These are phyloP conservation scores for Pseudognaphalium luteoalbum DNA, from an alignment of 129 eudicot genomes.

Conservation along the genomic window DNA sequence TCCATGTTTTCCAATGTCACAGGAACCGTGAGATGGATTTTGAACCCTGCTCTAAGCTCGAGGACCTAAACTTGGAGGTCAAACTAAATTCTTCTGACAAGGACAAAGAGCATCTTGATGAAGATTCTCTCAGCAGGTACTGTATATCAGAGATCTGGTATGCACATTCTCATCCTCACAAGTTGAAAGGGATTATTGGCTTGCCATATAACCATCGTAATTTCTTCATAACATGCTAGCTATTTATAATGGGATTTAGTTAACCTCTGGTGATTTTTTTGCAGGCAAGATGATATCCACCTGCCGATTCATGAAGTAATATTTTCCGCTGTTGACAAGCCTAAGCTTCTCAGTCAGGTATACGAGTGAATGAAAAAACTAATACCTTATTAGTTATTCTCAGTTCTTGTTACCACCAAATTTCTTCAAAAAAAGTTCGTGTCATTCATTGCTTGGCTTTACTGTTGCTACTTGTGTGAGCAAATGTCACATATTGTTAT, in stretches of 20 bases:
- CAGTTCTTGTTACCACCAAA: background rate
- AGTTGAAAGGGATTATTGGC: background rate
- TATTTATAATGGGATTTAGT: conserved; percentile 7
- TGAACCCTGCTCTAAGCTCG: conserved; percentile 82
- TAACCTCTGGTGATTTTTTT: conserved; percentile 23
- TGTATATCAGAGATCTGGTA: conserved; percentile 18
- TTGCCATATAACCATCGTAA: background rate
- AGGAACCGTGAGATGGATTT: conserved; percentile 50
- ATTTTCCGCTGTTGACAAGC: conserved; percentile 88
- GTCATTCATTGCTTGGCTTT: background rate
- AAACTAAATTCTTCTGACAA: conserved; percentile 46
- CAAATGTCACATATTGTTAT: background rate
- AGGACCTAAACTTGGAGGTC: conserved; percentile 80
- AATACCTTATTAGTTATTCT: conserved; percentile 4
- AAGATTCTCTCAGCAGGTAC: conserved; percentile 51
- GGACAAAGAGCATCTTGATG: conserved; percentile 44
- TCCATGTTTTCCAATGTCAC: conserved; percentile 22
- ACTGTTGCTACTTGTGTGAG: background rate
- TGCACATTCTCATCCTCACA: background rate
- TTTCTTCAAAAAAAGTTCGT: background rate
- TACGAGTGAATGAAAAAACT: conserved; percentile 6
- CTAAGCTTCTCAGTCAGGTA: conserved; percentile 97
- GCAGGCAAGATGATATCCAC: conserved; percentile 58
- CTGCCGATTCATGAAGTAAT: conserved; percentile 73
- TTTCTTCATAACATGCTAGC: conserved; percentile 5